Evolutionary conservation across 371 early-diverging fungal genomes (phyloP), one percentile per base, ranked within the genome.

Genomic region (Smittium culicis): DNA sequence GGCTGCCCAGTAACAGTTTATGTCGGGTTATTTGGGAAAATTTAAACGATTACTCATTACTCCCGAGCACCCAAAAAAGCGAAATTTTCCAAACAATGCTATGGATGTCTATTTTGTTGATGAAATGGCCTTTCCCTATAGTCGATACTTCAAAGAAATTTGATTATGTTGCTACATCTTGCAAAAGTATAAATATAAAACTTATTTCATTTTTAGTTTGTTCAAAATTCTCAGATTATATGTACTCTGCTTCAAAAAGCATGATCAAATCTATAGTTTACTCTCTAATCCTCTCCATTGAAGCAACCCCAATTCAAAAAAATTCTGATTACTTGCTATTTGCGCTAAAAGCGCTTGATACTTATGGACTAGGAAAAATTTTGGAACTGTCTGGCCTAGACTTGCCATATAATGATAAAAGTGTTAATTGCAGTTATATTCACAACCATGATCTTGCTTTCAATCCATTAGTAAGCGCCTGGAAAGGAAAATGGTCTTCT

Each of bases 121-220:
- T 63, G 3, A 35, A 59, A 11, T 66, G 74, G 24, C 74, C 74
- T 17, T 74, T 74, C 64, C 74, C 74, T 1, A 67, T 65, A 3
- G 74, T 74, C n/a, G 74, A 68, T 27, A 45, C 54, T 35, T 64
- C 66, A 34, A 64, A 66, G 30, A 66, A 64, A 34, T 68, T 74
- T 35, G 63, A 32, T n/a, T 67, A 67, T 16, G 33, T 73, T 5
- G 1, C 69, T 31, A 57, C 55, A 28, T 55, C 17, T 34, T 64
- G 63, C 33, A 11, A 68, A 58, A 64, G 87, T 80, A 45, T 80
- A 74, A 64, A 87, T 72, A 55, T 87, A 86, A 78, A 90, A 80
- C 71, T 95, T 92, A 77, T 90, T 85, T 59, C 99, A 97, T 69
- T 95, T 94, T 76, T 92, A 89, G n/a, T 94, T 73, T 97, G 98